These are phyloP conservation scores for Sporobolomyces roseus DNA, from an alignment of 768 basidiomycete genomes.

Conservation along the genomic window DNA sequence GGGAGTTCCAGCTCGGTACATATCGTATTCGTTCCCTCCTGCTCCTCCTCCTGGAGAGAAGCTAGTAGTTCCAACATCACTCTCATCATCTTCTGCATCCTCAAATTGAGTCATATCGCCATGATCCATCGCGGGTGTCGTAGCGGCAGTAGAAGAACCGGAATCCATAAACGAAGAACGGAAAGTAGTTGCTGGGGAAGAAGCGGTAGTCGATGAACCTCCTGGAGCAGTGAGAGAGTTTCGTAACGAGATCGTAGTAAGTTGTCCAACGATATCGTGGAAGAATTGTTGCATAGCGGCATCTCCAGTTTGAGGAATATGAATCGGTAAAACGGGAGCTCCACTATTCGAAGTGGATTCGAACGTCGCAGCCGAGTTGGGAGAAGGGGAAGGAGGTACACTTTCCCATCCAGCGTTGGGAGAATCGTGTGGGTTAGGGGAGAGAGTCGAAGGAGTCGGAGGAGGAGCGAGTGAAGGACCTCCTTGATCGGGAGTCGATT, in stretches of 20 bases:
- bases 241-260: conserved; percentile 46
- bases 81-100: conserved; percentile 45
- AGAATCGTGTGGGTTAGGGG: no score
- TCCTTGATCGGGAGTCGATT: conserved; percentile 40
- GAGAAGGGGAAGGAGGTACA: conserved; percentile 35
- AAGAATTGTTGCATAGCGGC: conserved; percentile 77
- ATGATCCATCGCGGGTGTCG: conserved; percentile 19
- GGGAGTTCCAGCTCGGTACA: conserved; percentile 17
- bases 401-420: conserved; percentile 29
- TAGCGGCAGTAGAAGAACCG: conserved; percentile 13
- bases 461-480: conserved; percentile 18
- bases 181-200: conserved; percentile 28
- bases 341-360: conserved; percentile 3
- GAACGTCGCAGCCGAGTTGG: conserved; percentile 10
- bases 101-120: conserved; percentile 41
- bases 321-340: conserved; percentile 53
- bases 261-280: conserved; percentile 60
- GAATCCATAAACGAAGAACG: conserved; percentile 29
- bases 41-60: background rate
- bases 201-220: conserved; percentile 20
- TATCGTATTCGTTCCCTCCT: conserved; percentile 3
- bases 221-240: conserved; percentile 36
- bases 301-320: conserved; percentile 68
- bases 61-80: conserved; percentile 14
- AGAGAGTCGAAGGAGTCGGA: background rate